Evolutionary conservation across 371 early-diverging fungal genomes (phyloP).

Genomic region (Polyrhizophydium stewartii): DNA sequence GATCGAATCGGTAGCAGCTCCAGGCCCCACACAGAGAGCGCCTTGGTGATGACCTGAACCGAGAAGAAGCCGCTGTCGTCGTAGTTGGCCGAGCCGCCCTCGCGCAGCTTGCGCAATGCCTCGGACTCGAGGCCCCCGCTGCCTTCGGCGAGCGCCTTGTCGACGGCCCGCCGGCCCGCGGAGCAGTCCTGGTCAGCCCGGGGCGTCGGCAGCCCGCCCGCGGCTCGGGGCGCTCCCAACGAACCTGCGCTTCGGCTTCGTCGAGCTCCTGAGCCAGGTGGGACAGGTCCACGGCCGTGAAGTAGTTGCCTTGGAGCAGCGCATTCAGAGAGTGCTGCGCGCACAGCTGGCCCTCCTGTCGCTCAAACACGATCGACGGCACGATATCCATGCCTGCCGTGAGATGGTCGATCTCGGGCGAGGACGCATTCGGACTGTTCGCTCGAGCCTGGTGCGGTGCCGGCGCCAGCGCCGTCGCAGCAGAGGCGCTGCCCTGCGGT

Average conservation of each 20-base stretch:
- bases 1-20: constrained; percentile 57
- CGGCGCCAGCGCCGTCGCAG: too few species aligned
- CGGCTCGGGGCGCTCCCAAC: too few species aligned
- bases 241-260: constrained; percentile 32
- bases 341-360: constrained; percentile 73
- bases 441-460: too few species aligned
- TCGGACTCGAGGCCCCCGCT: constrained; percentile 18
- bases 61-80: constrained; percentile 80
- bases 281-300: constrained; percentile 69
- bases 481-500: too few species aligned
- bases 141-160: constrained; percentile 35
- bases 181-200: too few species aligned
- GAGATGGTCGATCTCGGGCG: background rate
- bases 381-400: background rate
- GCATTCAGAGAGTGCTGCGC: constrained; percentile 69
- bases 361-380: background rate
- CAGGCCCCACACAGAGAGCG: constrained; percentile 63
- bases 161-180: too few species aligned
- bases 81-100: constrained; percentile 57
- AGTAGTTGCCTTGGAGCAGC: constrained; percentile 65
- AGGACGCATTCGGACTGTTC: too few species aligned
- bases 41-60: constrained; percentile 65
- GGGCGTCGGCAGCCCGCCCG: background rate
- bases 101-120: constrained; percentile 31
- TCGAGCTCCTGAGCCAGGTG: constrained; percentile 62